Conservation (phyloP, 106 monocot genomes). For the Agapanthus africanus region DNA sequence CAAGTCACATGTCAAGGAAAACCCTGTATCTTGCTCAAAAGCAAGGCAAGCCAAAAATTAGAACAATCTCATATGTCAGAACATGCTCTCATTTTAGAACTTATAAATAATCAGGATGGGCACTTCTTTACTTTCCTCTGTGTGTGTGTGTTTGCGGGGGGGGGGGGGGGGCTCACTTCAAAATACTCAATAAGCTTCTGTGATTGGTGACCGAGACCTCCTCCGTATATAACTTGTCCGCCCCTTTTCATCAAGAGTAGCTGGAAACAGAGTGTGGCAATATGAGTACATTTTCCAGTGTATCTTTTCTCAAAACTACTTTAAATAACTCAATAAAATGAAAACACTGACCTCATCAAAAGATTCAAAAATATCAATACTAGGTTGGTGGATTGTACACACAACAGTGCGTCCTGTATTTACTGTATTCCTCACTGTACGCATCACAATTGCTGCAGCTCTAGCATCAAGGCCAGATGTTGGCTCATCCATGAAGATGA, state of each 20-base stretch:
- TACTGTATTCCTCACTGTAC: conserved; percentile 77
- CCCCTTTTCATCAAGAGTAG: conserved; percentile 67
- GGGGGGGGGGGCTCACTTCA: no score
- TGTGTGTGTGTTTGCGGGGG: no score
- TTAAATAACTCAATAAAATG: neutral
- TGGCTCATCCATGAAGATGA: conserved; percentile 95
- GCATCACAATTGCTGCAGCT: conserved; percentile 84
- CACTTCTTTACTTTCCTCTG: no score
- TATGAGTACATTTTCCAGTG: neutral
- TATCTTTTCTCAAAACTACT: no score
- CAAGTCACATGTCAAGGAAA: no score
- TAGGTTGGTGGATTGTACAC: conserved; percentile 92
- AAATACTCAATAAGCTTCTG: conserved; percentile 63
- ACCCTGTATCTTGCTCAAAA: no score
- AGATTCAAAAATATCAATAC: conserved; percentile 91
- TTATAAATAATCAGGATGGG: no score
- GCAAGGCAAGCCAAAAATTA: neutral
- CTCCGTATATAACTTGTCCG: conserved; percentile 69
- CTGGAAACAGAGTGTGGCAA: conserved; percentile 16
- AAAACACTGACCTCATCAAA: conserved; percentile 66
- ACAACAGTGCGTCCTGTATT: conserved; percentile 77
- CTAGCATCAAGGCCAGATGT: conserved; percentile 87
- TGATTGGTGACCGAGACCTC: conserved; percentile 53
- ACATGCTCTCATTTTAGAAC: no score
- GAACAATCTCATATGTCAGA: no score